A percentile compares a stretch with the other conserved stretches of the same genome.
These are phyloP conservation scores for Salix dunnii DNA, from an alignment of 345 rosid genomes.

Conservation along the genomic window DNA sequence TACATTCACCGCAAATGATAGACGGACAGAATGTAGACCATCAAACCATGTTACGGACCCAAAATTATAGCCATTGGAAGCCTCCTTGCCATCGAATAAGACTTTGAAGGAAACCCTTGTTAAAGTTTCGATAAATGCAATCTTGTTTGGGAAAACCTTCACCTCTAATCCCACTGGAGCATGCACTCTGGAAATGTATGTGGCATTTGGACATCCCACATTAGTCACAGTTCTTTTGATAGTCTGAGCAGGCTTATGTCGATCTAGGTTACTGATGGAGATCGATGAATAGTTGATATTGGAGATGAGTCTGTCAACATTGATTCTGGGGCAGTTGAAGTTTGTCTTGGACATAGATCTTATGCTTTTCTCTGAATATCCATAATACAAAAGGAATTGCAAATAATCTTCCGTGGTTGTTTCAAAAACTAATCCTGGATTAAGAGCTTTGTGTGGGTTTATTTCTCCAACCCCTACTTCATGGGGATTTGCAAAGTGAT, in stretches of 20 bases:
- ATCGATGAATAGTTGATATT: conserved; percentile 70
- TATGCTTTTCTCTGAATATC: conserved; percentile 52
- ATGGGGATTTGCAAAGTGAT: conserved; percentile 45
- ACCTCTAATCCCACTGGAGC: conserved; percentile 54
- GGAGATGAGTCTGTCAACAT: conserved; percentile 41
- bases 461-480: conserved; percentile 75
- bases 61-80: conserved; percentile 49
- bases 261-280: conserved; percentile 49
- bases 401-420: conserved; percentile 51
- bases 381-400: conserved; percentile 52
- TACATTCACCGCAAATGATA: conserved; percentile 54
- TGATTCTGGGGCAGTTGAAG: conserved; percentile 47
- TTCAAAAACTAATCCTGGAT: conserved; percentile 75
- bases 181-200: conserved; percentile 40
- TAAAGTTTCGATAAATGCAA: conserved; percentile 32
- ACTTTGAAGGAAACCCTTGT: conserved; percentile 39
- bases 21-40: conserved; percentile 48
- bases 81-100: conserved; percentile 43
- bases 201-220: conserved; percentile 49
- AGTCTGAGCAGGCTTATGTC: conserved; percentile 15
- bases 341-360: conserved; percentile 40
- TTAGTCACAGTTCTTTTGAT: conserved; percentile 56
- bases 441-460: conserved; percentile 50
- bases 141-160: conserved; percentile 45
- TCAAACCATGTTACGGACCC: conserved; percentile 64